These are phyloP conservation scores for Aspergillus tamarii DNA, from an alignment of 2,329 filamentous ascomycete genomes.

Conservation along the genomic window DNA sequence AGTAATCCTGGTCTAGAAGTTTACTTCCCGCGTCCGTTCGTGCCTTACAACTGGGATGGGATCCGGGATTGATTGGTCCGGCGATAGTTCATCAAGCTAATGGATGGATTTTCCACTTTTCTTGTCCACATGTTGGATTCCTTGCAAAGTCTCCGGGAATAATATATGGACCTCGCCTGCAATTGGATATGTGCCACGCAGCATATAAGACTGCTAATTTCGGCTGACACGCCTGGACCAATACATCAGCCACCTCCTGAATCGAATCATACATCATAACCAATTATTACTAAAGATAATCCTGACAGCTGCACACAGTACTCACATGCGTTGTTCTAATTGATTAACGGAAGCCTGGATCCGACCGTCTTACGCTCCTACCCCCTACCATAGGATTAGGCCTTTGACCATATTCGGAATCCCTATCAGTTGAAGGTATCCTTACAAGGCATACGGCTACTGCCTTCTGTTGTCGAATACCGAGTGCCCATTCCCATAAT, in stretches of 20 bases:
- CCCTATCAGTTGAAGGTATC: background rate
- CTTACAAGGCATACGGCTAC: background rate
- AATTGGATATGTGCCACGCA: conserved; percentile 9
- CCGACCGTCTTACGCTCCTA: background rate
- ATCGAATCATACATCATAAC: conserved; percentile 8
- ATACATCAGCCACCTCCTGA: conserved; percentile 28
- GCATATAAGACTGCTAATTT: conserved; percentile 9
- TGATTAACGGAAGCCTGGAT: background rate
- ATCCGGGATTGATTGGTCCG: conserved; percentile 12
- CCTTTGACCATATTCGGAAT: background rate
- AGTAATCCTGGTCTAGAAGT: conserved; percentile 20
- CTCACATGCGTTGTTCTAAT: background rate
- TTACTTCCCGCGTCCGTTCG: background rate
- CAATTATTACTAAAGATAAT: background rate
- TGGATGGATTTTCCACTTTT: conserved; percentile 7
- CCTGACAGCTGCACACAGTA: background rate
- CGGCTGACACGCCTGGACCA: conserved; percentile 13
- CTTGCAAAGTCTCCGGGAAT: conserved; percentile 4
- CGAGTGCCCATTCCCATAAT: background rate
- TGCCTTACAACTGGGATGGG: conserved; percentile 13
- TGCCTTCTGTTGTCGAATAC: background rate
- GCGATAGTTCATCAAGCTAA: conserved; percentile 16
- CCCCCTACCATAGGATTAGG: background rate
- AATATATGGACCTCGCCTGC: conserved; percentile 7
- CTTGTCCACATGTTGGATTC: conserved; percentile 8